These are phyloP conservation scores for Diutina neorugosa DNA, from an alignment of 1,139 yeast species.

Conservation along the genomic window DNA sequence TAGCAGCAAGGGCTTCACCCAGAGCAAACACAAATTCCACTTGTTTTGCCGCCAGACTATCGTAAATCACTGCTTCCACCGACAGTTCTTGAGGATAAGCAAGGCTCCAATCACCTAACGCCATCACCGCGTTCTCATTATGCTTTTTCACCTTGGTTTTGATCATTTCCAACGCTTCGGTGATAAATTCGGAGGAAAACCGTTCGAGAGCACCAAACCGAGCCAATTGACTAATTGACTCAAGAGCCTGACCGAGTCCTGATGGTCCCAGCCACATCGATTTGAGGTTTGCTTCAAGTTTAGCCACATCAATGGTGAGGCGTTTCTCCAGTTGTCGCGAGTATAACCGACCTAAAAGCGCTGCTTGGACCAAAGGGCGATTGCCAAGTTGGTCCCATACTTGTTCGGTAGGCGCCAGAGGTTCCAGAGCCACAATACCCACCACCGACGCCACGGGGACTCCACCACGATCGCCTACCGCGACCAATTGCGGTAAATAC, in stretches of 20 bases:
- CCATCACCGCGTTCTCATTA: not conserved
- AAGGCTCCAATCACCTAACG: not conserved
- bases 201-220: constrained; percentile 36
- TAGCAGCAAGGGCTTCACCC: constrained; percentile 73
- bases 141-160: not conserved
- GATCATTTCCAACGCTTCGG: constrained; percentile 6
- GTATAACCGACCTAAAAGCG: not conserved
- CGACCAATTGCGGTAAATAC: not conserved
- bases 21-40: constrained; percentile 62
- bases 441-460: not conserved
- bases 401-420: not conserved
- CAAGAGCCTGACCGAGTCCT: constrained; percentile 20
- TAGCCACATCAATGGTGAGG: not conserved
- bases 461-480: not conserved
- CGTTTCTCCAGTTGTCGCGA: not conserved
- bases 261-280: not conserved
- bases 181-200: constrained; percentile 1
- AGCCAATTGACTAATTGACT: constrained; percentile 42
- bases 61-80: constrained; percentile 38
- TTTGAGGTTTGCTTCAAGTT: not conserved
- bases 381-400: not conserved
- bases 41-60: constrained; percentile 55
- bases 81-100: not conserved
- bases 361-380: not conserved
- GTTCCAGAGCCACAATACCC: not conserved